Evolutionary conservation across 305 asterid species (phyloP).

Genomic region (Fraxinus velutina): DNA sequence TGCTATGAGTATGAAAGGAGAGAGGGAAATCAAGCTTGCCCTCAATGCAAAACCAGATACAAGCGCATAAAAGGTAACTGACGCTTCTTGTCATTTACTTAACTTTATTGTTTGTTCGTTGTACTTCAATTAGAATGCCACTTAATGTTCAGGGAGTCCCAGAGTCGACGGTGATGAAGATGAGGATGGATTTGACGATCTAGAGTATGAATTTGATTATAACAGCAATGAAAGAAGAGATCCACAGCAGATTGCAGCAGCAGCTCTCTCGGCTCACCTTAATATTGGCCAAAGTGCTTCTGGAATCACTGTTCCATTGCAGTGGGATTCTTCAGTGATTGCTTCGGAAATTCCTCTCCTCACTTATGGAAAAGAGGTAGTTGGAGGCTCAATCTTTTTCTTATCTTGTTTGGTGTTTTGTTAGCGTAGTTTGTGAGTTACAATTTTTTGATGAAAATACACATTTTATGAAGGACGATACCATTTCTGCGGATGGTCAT

Average conservation of each 20-base stretch:
- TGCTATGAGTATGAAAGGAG: slow-evolving; percentile 52
- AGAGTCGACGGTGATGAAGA: slow-evolving; percentile 79
- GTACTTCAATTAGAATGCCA: slow-evolving; percentile 5
- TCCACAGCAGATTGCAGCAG: slow-evolving; percentile 47
- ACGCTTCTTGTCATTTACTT: background rate
- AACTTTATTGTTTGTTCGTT: background rate
- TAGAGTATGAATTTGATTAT: slow-evolving; percentile 63
- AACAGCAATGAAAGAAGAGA: slow-evolving; percentile 27
- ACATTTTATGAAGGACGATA: slow-evolving; percentile 46
- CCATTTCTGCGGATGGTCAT: slow-evolving; percentile 69
- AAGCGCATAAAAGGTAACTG: slow-evolving; percentile 42
- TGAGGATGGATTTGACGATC: slow-evolving; percentile 72
- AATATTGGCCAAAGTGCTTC: slow-evolving; percentile 42
- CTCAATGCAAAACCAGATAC: slow-evolving; percentile 52
- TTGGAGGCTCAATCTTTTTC: slow-evolving; percentile 17
- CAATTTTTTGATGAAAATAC: background rate
- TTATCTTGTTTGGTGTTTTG: background rate
- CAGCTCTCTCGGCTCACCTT: slow-evolving; percentile 43
- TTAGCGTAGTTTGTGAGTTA: background rate
- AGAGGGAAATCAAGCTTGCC: slow-evolving; percentile 50
- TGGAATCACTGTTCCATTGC: slow-evolving; percentile 44
- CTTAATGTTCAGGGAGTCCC: slow-evolving; percentile 46
- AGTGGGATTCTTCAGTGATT: slow-evolving; percentile 40
- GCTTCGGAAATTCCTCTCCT: slow-evolving; percentile 64
- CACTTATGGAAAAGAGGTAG: slow-evolving; percentile 75